A percentile compares a stretch with the other conserved stretches of the same genome.
phyloP scores from a whole-genome alignment of 352 stramenopile species.

The Nothophytophthora sp. region DNA sequence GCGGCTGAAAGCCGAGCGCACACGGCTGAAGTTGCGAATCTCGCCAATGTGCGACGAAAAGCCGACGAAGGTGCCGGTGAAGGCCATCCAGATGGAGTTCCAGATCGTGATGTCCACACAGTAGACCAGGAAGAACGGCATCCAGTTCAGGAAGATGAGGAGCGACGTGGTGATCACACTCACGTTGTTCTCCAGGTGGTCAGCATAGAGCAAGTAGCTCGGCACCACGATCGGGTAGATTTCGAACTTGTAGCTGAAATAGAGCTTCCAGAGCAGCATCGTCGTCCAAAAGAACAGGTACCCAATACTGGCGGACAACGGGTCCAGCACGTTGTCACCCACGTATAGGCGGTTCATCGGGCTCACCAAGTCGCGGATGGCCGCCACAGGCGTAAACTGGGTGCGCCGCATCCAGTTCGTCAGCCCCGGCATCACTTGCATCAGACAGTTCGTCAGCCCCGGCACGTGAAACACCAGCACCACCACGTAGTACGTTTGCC shows the following conservation, averaged over 20 bases:
- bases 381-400: slow-evolving; percentile 57
- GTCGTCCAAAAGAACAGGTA: slow-evolving; percentile 97
- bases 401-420: slow-evolving; percentile 85
- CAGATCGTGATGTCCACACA: slow-evolving; percentile 99
- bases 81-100: slow-evolving; percentile 97
- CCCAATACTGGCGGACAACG: slow-evolving; percentile 81
- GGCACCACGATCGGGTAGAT: slow-evolving; percentile 96
- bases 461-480: slow-evolving; percentile 66
- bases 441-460: slow-evolving; percentile 65
- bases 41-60: slow-evolving; percentile 97
- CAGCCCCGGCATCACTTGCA: slow-evolving; percentile 76
- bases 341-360: slow-evolving; percentile 97
- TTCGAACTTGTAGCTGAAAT: slow-evolving; percentile 99
- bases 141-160: slow-evolving; percentile 95
- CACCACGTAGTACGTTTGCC: slow-evolving; percentile 61
- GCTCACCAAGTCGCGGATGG: slow-evolving; percentile 87
- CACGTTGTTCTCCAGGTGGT: slow-evolving; percentile 92
- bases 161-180: slow-evolving; percentile 85
- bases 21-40: slow-evolving; percentile 92
- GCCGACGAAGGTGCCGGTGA: slow-evolving; percentile 96
- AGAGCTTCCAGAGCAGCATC: slow-evolving; percentile 96
- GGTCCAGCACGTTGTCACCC: slow-evolving; percentile 96
- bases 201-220: slow-evolving; percentile 95
- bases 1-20: slow-evolving; percentile 86
- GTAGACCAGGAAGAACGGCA: slow-evolving; percentile 98